phyloP scores from a whole-genome alignment of 805 yeast genomes.

The Starmerella bacillaris region DNA sequence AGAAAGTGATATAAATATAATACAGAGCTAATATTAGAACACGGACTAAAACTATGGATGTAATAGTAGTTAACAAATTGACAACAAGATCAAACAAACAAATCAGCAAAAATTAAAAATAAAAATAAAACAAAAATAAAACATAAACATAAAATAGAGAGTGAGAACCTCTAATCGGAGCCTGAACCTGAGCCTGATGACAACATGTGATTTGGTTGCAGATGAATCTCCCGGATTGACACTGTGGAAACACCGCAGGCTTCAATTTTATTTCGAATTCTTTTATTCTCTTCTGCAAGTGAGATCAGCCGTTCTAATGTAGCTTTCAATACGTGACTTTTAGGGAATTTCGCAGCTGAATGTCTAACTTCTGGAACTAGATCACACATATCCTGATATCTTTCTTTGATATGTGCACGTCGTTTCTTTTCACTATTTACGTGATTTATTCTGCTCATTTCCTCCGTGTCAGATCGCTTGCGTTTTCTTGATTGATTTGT shows the following conservation, averaged over 20 bases:
- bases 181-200: too few species aligned
- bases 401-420: slow-evolving; percentile 24
- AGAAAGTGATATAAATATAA: too few species aligned
- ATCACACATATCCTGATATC: slow-evolving; percentile 23
- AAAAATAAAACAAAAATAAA: too few species aligned
- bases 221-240: slow-evolving; percentile 5
- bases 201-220: too few species aligned
- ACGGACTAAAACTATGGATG: too few species aligned
- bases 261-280: slow-evolving; percentile 14
- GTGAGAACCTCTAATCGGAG: too few species aligned
- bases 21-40: too few species aligned
- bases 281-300: slow-evolving; percentile 17
- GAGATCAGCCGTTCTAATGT: slow-evolving; percentile 17
- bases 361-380: slow-evolving; percentile 21
- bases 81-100: too few species aligned
- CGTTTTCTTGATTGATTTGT: not conserved
- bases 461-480: not conserved
- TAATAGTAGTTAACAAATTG: too few species aligned
- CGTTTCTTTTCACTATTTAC: slow-evolving; percentile 26
- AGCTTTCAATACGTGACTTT: slow-evolving; percentile 17
- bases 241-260: slow-evolving; percentile 13
- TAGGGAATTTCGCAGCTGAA: slow-evolving; percentile 13
- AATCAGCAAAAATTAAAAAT: too few species aligned
- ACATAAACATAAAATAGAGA: too few species aligned
- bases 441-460: slow-evolving; percentile 22